phyloP scores from a whole-genome alignment of 2,329 filamentous ascomycete species.

The Aspergillus awamori region DNA sequence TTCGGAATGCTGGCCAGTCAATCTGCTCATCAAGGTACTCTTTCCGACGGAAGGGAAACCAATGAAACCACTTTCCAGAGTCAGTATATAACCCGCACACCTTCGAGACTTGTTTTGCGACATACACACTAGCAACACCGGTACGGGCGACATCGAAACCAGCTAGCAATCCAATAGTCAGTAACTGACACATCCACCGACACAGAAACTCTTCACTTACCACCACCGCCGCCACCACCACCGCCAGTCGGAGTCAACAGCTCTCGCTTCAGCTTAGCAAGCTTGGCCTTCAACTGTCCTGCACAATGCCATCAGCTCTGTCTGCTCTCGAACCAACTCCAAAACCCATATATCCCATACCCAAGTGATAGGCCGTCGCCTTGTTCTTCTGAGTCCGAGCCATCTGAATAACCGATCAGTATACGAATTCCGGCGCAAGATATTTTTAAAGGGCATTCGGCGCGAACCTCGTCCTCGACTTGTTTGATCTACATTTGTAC shows the following conservation, averaged over 20 bases:
- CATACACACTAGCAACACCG: constrained; percentile 85
- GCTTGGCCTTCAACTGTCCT: constrained; percentile 92
- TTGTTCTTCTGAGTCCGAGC: constrained; percentile 97
- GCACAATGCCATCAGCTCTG: constrained; percentile 27
- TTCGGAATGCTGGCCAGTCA: constrained; percentile 97
- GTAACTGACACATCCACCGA: constrained; percentile 7
- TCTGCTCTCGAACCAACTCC: constrained; percentile 6
- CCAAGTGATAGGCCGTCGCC: constrained; percentile 88
- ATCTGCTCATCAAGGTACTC: constrained; percentile 91
- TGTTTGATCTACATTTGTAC: constrained; percentile 76
- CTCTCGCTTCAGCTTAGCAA: constrained; percentile 96
- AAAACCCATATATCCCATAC: constrained; percentile 42
- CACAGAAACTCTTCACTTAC: constrained; percentile 22
- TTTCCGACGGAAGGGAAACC: constrained; percentile 98
- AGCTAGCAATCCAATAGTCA: constrained; percentile 45
- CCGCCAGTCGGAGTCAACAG: constrained; percentile 79
- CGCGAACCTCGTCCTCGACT: constrained; percentile 86
- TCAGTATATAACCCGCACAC: constrained; percentile 18
- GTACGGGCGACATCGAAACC: constrained; percentile 98
- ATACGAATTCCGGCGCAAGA: constrained; percentile 2
- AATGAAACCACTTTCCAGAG: constrained; percentile 70
- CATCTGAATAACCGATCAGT: constrained; percentile 63
- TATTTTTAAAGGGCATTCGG: constrained; percentile 5
- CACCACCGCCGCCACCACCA: constrained; percentile 75
- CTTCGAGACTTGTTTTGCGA: constrained; percentile 21